Percentiles rank a stretch among this genome's conserved stretches.
Evolutionary conservation across 257 asterid species (phyloP).

Genomic region (Sherardia arvensis): DNA sequence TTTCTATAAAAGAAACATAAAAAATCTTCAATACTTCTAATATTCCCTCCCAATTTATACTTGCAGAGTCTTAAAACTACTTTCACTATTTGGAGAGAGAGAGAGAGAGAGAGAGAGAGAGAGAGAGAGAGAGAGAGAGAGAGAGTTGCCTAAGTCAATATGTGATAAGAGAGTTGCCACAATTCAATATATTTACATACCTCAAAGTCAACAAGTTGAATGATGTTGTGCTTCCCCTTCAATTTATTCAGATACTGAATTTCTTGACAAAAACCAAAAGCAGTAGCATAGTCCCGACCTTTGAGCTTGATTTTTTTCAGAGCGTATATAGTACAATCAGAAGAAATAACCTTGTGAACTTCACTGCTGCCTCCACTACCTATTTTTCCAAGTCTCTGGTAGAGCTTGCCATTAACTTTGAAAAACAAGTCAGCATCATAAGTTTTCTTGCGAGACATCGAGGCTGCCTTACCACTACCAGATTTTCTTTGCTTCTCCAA

Average conservation of each 20-base stretch:
- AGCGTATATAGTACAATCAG: slow-evolving; percentile 87
- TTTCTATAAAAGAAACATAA: not conserved
- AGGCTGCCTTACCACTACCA: slow-evolving; percentile 45
- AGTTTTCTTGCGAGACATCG: slow-evolving; percentile 71
- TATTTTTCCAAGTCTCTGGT: slow-evolving; percentile 96
- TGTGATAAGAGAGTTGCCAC: not conserved
- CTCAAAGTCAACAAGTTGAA: slow-evolving; percentile 92
- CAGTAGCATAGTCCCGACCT: slow-evolving; percentile 98
- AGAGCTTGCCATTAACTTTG: slow-evolving; percentile 89
- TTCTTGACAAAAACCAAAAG: slow-evolving; percentile 96
- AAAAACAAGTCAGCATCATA: slow-evolving; percentile 83
- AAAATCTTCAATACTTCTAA: too few relatives aligned
- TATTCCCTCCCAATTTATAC: not conserved
- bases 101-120: not conserved
- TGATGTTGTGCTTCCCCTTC: slow-evolving; percentile 79
- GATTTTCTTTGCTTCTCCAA: slow-evolving; percentile 51
- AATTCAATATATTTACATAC: slow-evolving; percentile 29
- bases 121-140: not conserved
- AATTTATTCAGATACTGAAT: slow-evolving; percentile 67
- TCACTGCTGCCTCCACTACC: slow-evolving; percentile 99
- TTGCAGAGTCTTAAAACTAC: not conserved
- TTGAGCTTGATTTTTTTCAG: slow-evolving; percentile 86
- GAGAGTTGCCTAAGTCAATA: not conserved
- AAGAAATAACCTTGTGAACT: slow-evolving; percentile 96
- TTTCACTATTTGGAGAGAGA: too few relatives aligned